Base-by-base conservation (phyloP, 1,284 basidiomycete species). In the Heterobasidion occidentale region DNA sequence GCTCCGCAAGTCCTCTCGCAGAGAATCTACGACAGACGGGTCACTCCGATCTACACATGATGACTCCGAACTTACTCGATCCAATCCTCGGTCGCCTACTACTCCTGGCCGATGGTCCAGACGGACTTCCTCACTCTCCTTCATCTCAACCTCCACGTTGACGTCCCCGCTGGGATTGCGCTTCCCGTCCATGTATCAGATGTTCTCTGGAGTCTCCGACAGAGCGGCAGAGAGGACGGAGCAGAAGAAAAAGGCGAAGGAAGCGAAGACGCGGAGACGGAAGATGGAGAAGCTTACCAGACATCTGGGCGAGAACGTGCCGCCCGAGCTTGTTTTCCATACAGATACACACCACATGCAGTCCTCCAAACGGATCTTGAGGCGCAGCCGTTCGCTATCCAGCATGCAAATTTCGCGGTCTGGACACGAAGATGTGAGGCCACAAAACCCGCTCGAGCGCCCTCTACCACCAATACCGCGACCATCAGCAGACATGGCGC, bases 251-350 rank as follows among this genome's bases (percentile, higher is more conserved):
- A 53, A 47, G 36, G 54, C 46, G 46, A 17, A 36, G 17, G 60
- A 58, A 46, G 33, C 42, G 44, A 36, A 46, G 12, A 34, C 27
- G 36, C 52, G 56, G 33, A 55, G 61, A 11, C 57, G 45, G 54
- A 54, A 58, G 46, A 46, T 62, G 54, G 36, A 55, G 27, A 62
- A 62, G 55, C 58, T 62, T 19, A 36, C 55, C 46, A 57, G 60
- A 11, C 17, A 51, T 35, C 38, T 62, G 15, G 61, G 61, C 44
- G 60, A 62, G 56, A 45, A 47, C 11, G 51, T 59, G 8, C 61
- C 61, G 5, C 47, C 53, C 2, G 55, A 59, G 17, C 58, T 62
- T 14, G 44, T 61, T 38, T 38, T 55, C 1, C 53, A 59, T 20
- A 36, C 33, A 8, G 19, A 17, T 4, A 35, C 20, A 17, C 17